Conservation (phyloP, 2,329 filamentous ascomycete genomes). For the Fusarium longipes region DNA sequence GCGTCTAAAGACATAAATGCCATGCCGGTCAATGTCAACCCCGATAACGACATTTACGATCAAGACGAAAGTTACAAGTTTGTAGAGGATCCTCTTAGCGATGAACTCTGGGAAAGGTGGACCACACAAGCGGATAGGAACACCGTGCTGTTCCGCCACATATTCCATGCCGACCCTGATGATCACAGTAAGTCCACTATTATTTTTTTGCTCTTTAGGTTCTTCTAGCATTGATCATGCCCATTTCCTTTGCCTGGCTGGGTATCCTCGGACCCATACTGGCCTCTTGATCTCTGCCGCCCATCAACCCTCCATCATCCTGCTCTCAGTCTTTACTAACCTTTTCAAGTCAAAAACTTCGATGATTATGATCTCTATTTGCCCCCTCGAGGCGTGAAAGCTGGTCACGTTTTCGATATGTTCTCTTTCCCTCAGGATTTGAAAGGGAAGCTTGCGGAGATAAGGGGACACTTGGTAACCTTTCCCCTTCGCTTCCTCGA, state of each 20-base stretch:
- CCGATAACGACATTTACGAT: slow-evolving; percentile 72
- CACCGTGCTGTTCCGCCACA: slow-evolving; percentile 78
- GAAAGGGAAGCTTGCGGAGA: slow-evolving; percentile 77
- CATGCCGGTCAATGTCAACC: slow-evolving; percentile 73
- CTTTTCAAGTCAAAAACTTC: slow-evolving; percentile 77
- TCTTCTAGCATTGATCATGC: too few species aligned
- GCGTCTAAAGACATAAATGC: slow-evolving; percentile 77
- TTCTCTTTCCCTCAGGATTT: slow-evolving; percentile 73
- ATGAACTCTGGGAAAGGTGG: slow-evolving; percentile 77
- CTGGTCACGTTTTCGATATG: slow-evolving; percentile 88
- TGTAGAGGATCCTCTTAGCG: slow-evolving; percentile 77
- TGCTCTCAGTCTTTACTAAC: slow-evolving; percentile 16
- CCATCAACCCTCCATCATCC: too few species aligned
- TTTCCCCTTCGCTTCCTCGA: slow-evolving; percentile 91
- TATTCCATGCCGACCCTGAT: slow-evolving; percentile 91
- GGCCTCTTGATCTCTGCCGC: too few species aligned
- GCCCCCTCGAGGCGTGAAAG: slow-evolving; percentile 75
- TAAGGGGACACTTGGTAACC: slow-evolving; percentile 92
- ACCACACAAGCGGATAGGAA: slow-evolving; percentile 75
- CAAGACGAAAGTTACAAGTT: slow-evolving; percentile 71
- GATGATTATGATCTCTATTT: slow-evolving; percentile 88
- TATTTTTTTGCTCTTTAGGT: background rate
- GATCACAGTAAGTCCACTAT: slow-evolving; percentile 70
- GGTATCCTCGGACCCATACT: too few species aligned
- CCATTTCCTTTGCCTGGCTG: background rate